Evolutionary conservation across 2,329 filamentous ascomycete genomes (phyloP).

Genomic region (Fusarium annulatum): DNA sequence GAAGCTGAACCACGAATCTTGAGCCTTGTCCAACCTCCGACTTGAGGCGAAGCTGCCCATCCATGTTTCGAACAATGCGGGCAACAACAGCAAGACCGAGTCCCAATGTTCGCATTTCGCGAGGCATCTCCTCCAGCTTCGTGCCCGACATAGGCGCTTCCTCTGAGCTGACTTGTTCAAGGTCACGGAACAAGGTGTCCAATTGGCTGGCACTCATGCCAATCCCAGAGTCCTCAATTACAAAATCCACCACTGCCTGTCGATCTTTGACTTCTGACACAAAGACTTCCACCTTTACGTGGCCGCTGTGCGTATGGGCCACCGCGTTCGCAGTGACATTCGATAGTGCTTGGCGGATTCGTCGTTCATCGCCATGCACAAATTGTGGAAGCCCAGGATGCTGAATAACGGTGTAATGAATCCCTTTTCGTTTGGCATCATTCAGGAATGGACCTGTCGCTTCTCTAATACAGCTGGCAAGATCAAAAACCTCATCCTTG

Average conservation of each 20-base stretch:
- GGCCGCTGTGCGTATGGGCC: conserved; percentile 76
- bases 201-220: conserved; percentile 74
- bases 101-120: conserved; percentile 68
- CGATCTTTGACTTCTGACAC: conserved; percentile 64
- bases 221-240: conserved; percentile 78
- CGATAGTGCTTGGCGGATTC: conserved; percentile 83
- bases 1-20: conserved; percentile 82
- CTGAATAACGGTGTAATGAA: conserved; percentile 75
- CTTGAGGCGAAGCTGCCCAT: conserved; percentile 85
- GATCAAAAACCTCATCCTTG: conserved; percentile 83
- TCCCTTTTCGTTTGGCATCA: conserved; percentile 80
- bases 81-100: conserved; percentile 90
- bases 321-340: conserved; percentile 89
- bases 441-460: conserved; percentile 78
- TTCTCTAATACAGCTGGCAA: conserved; percentile 77
- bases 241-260: conserved; percentile 77
- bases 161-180: conserved; percentile 68
- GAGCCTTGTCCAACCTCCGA: conserved; percentile 87
- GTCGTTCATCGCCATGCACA: conserved; percentile 82
- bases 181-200: conserved; percentile 67
- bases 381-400: conserved; percentile 75
- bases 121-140: conserved; percentile 46
- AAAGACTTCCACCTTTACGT: conserved; percentile 77
- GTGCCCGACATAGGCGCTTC: conserved; percentile 44
- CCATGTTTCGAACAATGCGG: conserved; percentile 88